Percentiles rank a stretch among this genome's conserved stretches.
Conservation (phyloP, 208 protist genomes). For the Wallacemonas sp. region DNA sequence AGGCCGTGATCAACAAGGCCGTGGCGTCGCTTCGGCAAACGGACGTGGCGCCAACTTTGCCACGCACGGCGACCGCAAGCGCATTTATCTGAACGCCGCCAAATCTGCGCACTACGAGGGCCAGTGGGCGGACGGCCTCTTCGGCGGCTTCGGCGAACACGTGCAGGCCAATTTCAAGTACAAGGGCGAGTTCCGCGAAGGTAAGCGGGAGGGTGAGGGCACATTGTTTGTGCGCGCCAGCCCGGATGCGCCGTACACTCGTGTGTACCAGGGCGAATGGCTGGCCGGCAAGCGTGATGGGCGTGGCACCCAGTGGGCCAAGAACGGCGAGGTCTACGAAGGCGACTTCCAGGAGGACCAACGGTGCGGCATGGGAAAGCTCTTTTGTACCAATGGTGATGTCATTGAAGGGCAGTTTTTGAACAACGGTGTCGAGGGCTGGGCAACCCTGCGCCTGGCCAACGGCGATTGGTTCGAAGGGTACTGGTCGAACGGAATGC, state of each 20-base stretch:
- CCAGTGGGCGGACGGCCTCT: slow-evolving; percentile 82
- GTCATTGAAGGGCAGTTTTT: slow-evolving; percentile 79
- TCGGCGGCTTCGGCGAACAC: slow-evolving; percentile 87
- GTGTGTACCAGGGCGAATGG: slow-evolving; percentile 90
- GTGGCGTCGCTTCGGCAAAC: background rate
- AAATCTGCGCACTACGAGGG: slow-evolving; percentile 88
- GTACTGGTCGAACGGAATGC: slow-evolving; percentile 75
- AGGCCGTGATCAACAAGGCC: slow-evolving; percentile 20
- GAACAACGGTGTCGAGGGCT: slow-evolving; percentile 65
- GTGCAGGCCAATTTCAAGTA: slow-evolving; percentile 77
- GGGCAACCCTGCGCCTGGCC: slow-evolving; percentile 61
- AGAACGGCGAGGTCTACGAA: slow-evolving; percentile 89
- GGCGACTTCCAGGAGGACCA: slow-evolving; percentile 69
- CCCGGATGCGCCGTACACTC: slow-evolving; percentile 52
- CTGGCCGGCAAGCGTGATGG: slow-evolving; percentile 78
- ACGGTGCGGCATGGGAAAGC: slow-evolving; percentile 71
- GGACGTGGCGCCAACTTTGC: slow-evolving; percentile 28
- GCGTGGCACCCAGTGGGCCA: slow-evolving; percentile 76
- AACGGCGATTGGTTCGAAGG: slow-evolving; percentile 90
- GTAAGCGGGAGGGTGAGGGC: slow-evolving; percentile 78
- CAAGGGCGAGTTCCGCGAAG: slow-evolving; percentile 77
- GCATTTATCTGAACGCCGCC: slow-evolving; percentile 82
- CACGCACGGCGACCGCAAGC: slow-evolving; percentile 70
- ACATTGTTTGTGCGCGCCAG: slow-evolving; percentile 75
- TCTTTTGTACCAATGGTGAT: slow-evolving; percentile 85